These are phyloP conservation scores for Hibiscus mutabilis DNA, from an alignment of 345 rosid species.

Conservation along the genomic window DNA sequence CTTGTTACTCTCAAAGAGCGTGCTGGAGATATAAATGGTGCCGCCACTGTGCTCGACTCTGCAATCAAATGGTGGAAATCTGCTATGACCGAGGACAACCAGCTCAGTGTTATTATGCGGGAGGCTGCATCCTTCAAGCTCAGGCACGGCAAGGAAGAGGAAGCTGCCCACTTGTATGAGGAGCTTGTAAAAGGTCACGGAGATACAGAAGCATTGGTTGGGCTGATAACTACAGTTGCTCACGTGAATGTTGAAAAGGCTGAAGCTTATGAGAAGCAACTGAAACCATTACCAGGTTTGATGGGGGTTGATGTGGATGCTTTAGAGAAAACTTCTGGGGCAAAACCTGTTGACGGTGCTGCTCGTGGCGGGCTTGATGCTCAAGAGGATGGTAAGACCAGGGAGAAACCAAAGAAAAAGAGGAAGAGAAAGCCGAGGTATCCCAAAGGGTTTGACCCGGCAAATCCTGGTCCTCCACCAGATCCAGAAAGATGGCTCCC, in stretches of 20 bases:
- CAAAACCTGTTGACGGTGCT: slow-evolving; percentile 60
- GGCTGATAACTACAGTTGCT: slow-evolving; percentile 81
- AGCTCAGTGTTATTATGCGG: slow-evolving; percentile 63
- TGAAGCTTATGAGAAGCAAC: slow-evolving; percentile 54
- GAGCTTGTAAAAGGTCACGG: slow-evolving; percentile 70
- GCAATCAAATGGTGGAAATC: slow-evolving; percentile 92
- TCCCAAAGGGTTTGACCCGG: slow-evolving; percentile 89
- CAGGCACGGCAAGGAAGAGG: slow-evolving; percentile 66
- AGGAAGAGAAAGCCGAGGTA: slow-evolving; percentile 97
- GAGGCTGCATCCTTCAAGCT: slow-evolving; percentile 22
- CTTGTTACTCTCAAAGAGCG: slow-evolving; percentile 56
- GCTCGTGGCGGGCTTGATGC: slow-evolving; percentile 21
- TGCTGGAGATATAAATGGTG: slow-evolving; percentile 80
- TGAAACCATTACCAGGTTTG: slow-evolving; percentile 68
- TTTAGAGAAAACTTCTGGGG: slow-evolving; percentile 83
- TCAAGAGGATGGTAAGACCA: slow-evolving; percentile 53
- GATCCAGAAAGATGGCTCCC: slow-evolving; percentile 99
- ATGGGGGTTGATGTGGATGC: slow-evolving; percentile 62
- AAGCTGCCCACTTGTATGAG: slow-evolving; percentile 70
- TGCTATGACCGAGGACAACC: slow-evolving; percentile 74
- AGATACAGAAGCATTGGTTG: slow-evolving; percentile 45
- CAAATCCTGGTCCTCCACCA: slow-evolving; percentile 94
- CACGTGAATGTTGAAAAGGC: slow-evolving; percentile 74
- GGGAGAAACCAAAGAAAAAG: slow-evolving; percentile 82
- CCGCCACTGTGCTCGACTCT: slow-evolving; percentile 59